phyloP scores from a whole-genome alignment of 2,329 filamentous ascomycete species.

The Epichloe scottii region DNA sequence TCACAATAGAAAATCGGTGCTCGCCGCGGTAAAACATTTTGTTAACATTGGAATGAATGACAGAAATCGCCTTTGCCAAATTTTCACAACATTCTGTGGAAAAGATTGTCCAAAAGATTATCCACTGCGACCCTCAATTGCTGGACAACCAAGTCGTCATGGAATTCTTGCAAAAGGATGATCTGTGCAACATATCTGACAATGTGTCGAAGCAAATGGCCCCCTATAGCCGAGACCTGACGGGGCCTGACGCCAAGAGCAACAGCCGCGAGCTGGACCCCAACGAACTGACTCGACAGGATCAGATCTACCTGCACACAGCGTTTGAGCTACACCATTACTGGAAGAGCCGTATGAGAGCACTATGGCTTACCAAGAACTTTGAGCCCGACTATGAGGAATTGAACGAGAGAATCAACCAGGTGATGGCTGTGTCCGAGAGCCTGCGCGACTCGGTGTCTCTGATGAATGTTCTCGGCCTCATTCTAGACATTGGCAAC shows the following conservation, averaged over 20 bases:
- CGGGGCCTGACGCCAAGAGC: slow-evolving; percentile 67
- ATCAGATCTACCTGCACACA: slow-evolving; percentile 89
- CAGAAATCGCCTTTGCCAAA: slow-evolving; percentile 83
- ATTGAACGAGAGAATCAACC: slow-evolving; percentile 69
- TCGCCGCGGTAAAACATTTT: not conserved
- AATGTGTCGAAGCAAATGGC: slow-evolving; percentile 85
- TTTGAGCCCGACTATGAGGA: slow-evolving; percentile 88
- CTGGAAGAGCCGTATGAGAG: slow-evolving; percentile 96
- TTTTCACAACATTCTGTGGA: slow-evolving; percentile 78
- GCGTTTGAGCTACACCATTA: slow-evolving; percentile 94
- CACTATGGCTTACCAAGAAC: slow-evolving; percentile 68
- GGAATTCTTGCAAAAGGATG: slow-evolving; percentile 90
- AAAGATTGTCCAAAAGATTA: slow-evolving; percentile 81
- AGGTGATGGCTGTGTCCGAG: slow-evolving; percentile 80
- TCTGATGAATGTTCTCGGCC: slow-evolving; percentile 87
- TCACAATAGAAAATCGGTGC: too few relatives aligned
- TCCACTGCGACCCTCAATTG: slow-evolving; percentile 84
- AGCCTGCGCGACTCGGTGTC: slow-evolving; percentile 82
- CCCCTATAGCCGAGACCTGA: slow-evolving; percentile 94
- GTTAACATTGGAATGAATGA: not conserved
- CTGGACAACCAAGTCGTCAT: slow-evolving; percentile 85
- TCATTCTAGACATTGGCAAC: slow-evolving; percentile 96
- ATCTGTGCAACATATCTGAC: slow-evolving; percentile 84
- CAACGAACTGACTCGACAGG: slow-evolving; percentile 76
- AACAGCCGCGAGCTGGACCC: slow-evolving; percentile 78